phyloP scores from a whole-genome alignment of 2,329 filamentous ascomycete species.

The Sporothrix protearum region DNA sequence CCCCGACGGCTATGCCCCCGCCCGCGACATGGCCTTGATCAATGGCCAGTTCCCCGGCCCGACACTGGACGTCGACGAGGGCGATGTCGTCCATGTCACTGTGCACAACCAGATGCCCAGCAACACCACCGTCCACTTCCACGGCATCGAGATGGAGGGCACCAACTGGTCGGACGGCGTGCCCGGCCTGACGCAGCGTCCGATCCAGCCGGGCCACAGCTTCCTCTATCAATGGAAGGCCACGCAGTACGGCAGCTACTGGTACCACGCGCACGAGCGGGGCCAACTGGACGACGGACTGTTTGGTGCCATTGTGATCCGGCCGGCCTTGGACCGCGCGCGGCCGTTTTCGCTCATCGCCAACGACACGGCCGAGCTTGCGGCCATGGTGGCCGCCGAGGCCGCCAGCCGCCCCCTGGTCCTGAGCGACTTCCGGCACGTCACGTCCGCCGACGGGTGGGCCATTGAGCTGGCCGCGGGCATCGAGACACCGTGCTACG shows the following conservation, averaged over 20 bases:
- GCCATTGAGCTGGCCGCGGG: slow-evolving; percentile 42
- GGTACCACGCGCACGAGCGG: slow-evolving; percentile 57
- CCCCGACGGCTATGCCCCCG: slow-evolving; percentile 43
- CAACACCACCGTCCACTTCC: slow-evolving; percentile 50
- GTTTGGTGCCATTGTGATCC: slow-evolving; percentile 54
- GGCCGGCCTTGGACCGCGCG: slow-evolving; percentile 31
- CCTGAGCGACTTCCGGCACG: slow-evolving; percentile 55
- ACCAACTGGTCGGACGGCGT: slow-evolving; percentile 61
- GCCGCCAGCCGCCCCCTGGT: slow-evolving; percentile 46
- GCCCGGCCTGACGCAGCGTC: slow-evolving; percentile 52
- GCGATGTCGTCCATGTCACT: slow-evolving; percentile 45
- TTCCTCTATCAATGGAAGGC: slow-evolving; percentile 57
- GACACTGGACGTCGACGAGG: slow-evolving; percentile 50
- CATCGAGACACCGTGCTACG: slow-evolving; percentile 54
- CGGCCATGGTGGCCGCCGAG: slow-evolving; percentile 50
- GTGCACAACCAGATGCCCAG: slow-evolving; percentile 47
- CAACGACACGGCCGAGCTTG: slow-evolving; percentile 37
- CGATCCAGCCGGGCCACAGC: slow-evolving; percentile 46
- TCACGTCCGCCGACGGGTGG: slow-evolving; percentile 43
- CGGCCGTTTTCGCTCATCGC: slow-evolving; percentile 52
- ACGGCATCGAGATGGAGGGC: slow-evolving; percentile 49
- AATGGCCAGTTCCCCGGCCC: slow-evolving; percentile 63
- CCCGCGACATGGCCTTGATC: slow-evolving; percentile 45
- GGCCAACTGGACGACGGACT: slow-evolving; percentile 59
- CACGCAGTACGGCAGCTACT: slow-evolving; percentile 55